Percentiles rank a stretch among this genome's conserved stretches.
These are phyloP conservation scores for Phytophthora pseudosyringae DNA, from an alignment of 352 stramenopile species.

Conservation along the genomic window DNA sequence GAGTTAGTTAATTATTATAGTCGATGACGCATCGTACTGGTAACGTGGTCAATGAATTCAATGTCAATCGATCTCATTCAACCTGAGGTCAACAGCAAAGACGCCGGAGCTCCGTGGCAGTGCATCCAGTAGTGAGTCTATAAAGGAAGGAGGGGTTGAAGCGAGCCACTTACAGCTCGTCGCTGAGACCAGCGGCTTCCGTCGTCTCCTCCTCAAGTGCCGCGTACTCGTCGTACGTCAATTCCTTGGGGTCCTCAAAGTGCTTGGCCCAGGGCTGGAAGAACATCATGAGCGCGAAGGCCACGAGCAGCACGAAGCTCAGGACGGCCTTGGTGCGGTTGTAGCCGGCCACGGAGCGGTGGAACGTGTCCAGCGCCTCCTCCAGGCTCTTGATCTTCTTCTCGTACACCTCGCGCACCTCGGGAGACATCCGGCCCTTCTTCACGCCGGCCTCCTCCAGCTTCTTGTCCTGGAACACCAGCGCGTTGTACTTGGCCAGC, in stretches of 20 bases:
- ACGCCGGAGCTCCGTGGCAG: slow-evolving; percentile 5
- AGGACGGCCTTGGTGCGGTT: slow-evolving; percentile 80
- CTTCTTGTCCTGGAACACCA: slow-evolving; percentile 89
- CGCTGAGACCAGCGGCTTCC: slow-evolving; percentile 26
- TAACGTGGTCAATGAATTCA: slow-evolving; percentile 34
- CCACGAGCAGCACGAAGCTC: slow-evolving; percentile 51
- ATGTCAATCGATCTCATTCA: slow-evolving; percentile 40
- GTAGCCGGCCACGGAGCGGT: slow-evolving; percentile 75
- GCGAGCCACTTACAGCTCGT: slow-evolving; percentile 44
- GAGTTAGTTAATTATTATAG: slow-evolving; percentile 39
- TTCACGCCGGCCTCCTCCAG: slow-evolving; percentile 72
- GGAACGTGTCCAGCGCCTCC: slow-evolving; percentile 78
- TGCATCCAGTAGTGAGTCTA: slow-evolving; percentile 25
- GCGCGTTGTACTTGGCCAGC: slow-evolving; percentile 78
- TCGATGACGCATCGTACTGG: slow-evolving; percentile 14
- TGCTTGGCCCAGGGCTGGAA: slow-evolving; percentile 77
- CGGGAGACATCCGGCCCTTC: slow-evolving; percentile 62
- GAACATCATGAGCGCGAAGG: slow-evolving; percentile 73
- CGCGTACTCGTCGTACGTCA: slow-evolving; percentile 39
- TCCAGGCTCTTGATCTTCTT: slow-evolving; percentile 77
- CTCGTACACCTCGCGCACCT: slow-evolving; percentile 67
- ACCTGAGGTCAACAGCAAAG: slow-evolving; percentile 23
- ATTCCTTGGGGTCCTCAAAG: slow-evolving; percentile 34
- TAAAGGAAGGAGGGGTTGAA: slow-evolving; percentile 3
- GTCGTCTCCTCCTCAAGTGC: slow-evolving; percentile 32